These are phyloP conservation scores for Byssochlamys sp. DNA, from an alignment of 2,329 filamentous ascomycete genomes.

Conservation along the genomic window DNA sequence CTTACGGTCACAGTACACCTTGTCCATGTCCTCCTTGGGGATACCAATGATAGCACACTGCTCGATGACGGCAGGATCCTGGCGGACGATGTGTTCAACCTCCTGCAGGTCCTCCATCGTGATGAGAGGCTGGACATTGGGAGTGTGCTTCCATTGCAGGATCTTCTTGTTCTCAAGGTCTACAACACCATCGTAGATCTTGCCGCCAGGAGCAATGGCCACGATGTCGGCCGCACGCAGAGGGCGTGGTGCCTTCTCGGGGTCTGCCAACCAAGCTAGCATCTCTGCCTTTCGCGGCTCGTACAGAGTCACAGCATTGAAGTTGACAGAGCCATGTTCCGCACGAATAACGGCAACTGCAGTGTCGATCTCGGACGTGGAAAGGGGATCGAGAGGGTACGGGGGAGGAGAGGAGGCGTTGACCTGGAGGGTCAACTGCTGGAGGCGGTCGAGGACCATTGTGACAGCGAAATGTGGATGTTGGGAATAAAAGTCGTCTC, in stretches of 20 bases:
- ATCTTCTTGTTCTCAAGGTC: slow-evolving; percentile 60
- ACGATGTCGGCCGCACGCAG: slow-evolving; percentile 70
- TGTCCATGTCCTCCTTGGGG: slow-evolving; percentile 74
- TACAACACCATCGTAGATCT: slow-evolving; percentile 73
- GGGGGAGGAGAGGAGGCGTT: slow-evolving; percentile 45
- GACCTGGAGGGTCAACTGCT: slow-evolving; percentile 55
- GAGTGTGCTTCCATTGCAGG: slow-evolving; percentile 62
- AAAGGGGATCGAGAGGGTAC: slow-evolving; percentile 72
- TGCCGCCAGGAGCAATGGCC: slow-evolving; percentile 67
- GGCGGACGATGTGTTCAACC: slow-evolving; percentile 66
- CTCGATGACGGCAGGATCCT: slow-evolving; percentile 78
- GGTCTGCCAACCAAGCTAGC: slow-evolving; percentile 64
- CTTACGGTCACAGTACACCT: slow-evolving; percentile 82
- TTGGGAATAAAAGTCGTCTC: not conserved
- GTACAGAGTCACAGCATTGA: slow-evolving; percentile 75
- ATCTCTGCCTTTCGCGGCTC: slow-evolving; percentile 81
- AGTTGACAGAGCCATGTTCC: slow-evolving; percentile 62
- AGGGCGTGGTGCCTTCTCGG: slow-evolving; percentile 53
- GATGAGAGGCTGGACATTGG: slow-evolving; percentile 76
- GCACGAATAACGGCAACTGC: slow-evolving; percentile 60
- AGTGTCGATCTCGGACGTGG: slow-evolving; percentile 60
- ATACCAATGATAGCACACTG: slow-evolving; percentile 79
- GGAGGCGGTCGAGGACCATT: slow-evolving; percentile 55
- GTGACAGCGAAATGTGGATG: slow-evolving; percentile 24
- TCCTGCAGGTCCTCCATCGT: slow-evolving; percentile 81